phyloP scores from a whole-genome alignment of 805 yeast genomes.

The Lipomyces starkeyi region DNA sequence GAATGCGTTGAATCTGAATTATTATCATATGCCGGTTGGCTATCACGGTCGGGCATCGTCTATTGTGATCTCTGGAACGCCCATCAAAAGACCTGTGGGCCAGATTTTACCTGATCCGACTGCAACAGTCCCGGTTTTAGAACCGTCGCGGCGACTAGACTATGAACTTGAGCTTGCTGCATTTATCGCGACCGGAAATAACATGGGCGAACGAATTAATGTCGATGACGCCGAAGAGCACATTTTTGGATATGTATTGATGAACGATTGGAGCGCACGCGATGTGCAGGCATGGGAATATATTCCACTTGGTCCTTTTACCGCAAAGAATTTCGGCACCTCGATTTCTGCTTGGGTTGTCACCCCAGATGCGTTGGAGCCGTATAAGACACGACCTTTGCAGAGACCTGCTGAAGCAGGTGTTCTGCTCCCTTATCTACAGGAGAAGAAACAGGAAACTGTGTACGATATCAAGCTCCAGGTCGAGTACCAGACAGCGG shows the following conservation, averaged over 20 bases:
- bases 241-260: conserved; percentile 41
- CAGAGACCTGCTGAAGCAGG: conserved; percentile 32
- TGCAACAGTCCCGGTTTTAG: conserved; percentile 7
- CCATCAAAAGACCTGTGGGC: conserved; percentile 39
- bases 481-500: conserved; percentile 20
- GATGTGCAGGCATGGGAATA: conserved; percentile 43
- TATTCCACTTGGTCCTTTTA: conserved; percentile 42
- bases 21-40: conserved; percentile 41
- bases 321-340: conserved; percentile 42
- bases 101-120: conserved; percentile 37
- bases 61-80: conserved; percentile 41
- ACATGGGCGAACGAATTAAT: conserved; percentile 34
- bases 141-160: conserved; percentile 33
- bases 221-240: conserved; percentile 38
- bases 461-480: conserved; percentile 36
- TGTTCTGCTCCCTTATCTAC: conserved; percentile 35
- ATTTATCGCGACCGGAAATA: conserved; percentile 36
- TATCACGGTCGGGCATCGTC: conserved; percentile 43
- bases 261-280: conserved; percentile 43
- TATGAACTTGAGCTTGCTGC: conserved; percentile 42
- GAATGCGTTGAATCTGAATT: conserved; percentile 41
- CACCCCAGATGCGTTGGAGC: conserved; percentile 39
- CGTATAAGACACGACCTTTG: conserved; percentile 27
- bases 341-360: conserved; percentile 42
- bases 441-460: conserved; percentile 25